phyloP scores from a whole-genome alignment of 192 early-diverging fungal species.

The Blastocladiella britannica region DNA sequence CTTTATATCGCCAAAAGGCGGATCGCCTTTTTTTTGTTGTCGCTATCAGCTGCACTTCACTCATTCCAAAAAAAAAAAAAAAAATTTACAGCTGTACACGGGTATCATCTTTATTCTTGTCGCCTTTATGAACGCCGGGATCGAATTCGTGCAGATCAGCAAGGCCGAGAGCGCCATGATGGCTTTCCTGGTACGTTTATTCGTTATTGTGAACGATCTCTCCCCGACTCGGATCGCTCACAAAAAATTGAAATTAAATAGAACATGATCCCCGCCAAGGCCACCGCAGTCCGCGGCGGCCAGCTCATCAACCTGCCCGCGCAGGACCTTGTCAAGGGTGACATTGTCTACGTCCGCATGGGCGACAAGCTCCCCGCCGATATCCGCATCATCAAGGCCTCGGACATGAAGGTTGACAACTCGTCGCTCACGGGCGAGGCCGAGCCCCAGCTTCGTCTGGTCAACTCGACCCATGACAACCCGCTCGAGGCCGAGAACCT shows the following conservation, averaged over 20 bases:
- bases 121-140: slow-evolving; percentile 69
- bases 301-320: slow-evolving; percentile 45
- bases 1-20: no score
- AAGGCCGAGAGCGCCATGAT: slow-evolving; percentile 76
- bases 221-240: background rate
- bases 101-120: slow-evolving; percentile 75
- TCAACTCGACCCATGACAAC: slow-evolving; percentile 44
- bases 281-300: slow-evolving; percentile 56
- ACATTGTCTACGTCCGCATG: slow-evolving; percentile 69
- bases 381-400: slow-evolving; percentile 50
- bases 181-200: slow-evolving; percentile 61
- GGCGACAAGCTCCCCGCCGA: slow-evolving; percentile 94
- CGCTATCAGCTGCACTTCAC: background rate
- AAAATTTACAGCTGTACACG: slow-evolving; percentile 46
- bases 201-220: slow-evolving; percentile 5
- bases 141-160: slow-evolving; percentile 83
- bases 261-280: slow-evolving; percentile 72
- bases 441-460: slow-evolving; percentile 67
- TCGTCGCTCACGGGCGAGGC: slow-evolving; percentile 89
- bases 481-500: slow-evolving; percentile 85
- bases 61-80: background rate
- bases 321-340: slow-evolving; percentile 57
- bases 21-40: slow-evolving; percentile 7
- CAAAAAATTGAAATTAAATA: no score
- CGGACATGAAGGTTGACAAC: slow-evolving; percentile 91